Conservation (phyloP, 495 filamentous ascomycete species). For the Penicillium flavigenum region DNA sequence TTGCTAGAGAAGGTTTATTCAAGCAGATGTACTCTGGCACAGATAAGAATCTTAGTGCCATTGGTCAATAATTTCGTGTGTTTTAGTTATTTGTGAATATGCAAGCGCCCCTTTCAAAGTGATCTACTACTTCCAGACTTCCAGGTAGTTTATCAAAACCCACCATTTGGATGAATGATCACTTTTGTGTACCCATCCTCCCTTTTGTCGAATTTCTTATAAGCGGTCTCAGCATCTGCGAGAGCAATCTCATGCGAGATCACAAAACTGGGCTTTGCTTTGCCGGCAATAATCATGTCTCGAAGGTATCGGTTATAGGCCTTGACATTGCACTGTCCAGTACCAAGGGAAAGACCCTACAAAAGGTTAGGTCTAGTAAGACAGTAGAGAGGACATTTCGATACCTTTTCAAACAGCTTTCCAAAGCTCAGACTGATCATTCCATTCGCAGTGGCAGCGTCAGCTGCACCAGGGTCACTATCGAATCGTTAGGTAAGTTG, state of each 20-base stretch:
- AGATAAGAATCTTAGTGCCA: not conserved
- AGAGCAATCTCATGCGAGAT: slow-evolving; percentile 57
- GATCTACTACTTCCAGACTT: too few relatives aligned
- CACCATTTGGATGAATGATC: slow-evolving; percentile 44
- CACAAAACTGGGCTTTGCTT: slow-evolving; percentile 57
- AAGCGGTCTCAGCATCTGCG: slow-evolving; percentile 51
- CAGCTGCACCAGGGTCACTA: slow-evolving; percentile 44
- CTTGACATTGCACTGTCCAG: slow-evolving; percentile 62
- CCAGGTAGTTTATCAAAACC: slow-evolving; percentile 10
- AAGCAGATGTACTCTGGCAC: not conserved
- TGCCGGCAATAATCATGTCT: slow-evolving; percentile 57
- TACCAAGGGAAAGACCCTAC: slow-evolving; percentile 49
- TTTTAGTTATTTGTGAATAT: too few relatives aligned
- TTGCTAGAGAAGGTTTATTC: not conserved
- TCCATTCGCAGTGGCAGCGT: slow-evolving; percentile 47
- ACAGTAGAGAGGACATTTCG: not conserved
- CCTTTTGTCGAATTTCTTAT: slow-evolving; percentile 51
- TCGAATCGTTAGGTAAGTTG: not conserved
- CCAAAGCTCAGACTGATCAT: slow-evolving; percentile 59
- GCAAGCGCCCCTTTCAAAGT: too few relatives aligned
- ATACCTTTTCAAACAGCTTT: slow-evolving; percentile 61
- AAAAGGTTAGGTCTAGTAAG: not conserved
- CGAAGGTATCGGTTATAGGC: slow-evolving; percentile 57
- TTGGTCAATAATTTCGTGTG: too few relatives aligned
- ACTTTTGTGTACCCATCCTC: slow-evolving; percentile 52